Conservation (phyloP, 1,284 basidiomycete genomes). For the Apiotrichum porosum region DNA sequence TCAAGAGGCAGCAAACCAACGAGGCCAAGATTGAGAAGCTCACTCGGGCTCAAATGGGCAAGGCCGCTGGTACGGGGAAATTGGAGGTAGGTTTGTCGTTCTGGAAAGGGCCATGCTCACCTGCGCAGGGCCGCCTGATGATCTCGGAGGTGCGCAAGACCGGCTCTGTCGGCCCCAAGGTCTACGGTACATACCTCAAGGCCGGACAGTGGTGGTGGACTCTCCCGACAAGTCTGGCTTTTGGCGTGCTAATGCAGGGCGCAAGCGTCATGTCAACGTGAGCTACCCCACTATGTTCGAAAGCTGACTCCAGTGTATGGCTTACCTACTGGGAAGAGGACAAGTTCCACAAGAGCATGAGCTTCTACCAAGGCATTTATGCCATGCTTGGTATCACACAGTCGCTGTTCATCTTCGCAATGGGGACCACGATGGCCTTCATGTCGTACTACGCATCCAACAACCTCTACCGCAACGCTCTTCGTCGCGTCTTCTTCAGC, state of each 20-base stretch:
- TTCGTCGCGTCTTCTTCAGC: slow-evolving; percentile 60
- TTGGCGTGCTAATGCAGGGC: slow-evolving; percentile 57
- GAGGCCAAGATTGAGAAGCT: slow-evolving; percentile 13
- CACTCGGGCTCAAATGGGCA: slow-evolving; percentile 42
- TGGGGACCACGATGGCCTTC: slow-evolving; percentile 57
- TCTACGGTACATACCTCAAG: slow-evolving; percentile 63
- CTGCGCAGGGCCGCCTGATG: slow-evolving; percentile 43
- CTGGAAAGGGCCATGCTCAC: neutral
- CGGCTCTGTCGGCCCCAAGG: slow-evolving; percentile 59
- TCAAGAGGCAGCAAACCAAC: neutral
- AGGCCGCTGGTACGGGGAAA: slow-evolving; percentile 59
- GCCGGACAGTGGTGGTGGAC: slow-evolving; percentile 61
- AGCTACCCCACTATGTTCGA: neutral
- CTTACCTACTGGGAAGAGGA: slow-evolving; percentile 69
- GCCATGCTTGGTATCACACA: slow-evolving; percentile 55
- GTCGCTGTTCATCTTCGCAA: slow-evolving; percentile 62
- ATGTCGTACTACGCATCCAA: slow-evolving; percentile 59
- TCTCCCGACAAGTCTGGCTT: slow-evolving; percentile 57
- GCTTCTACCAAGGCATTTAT: slow-evolving; percentile 69
- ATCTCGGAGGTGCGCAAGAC: slow-evolving; percentile 53
- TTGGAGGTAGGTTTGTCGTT: slow-evolving; percentile 49
- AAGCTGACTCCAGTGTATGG: slow-evolving; percentile 42
- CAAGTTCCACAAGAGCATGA: slow-evolving; percentile 26
- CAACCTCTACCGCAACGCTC: slow-evolving; percentile 57
- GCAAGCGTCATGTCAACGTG: slow-evolving; percentile 48